Evolutionary conservation across 2,329 filamentous ascomycete genomes (phyloP).

Genomic region (Biscogniauxia sp.): DNA sequence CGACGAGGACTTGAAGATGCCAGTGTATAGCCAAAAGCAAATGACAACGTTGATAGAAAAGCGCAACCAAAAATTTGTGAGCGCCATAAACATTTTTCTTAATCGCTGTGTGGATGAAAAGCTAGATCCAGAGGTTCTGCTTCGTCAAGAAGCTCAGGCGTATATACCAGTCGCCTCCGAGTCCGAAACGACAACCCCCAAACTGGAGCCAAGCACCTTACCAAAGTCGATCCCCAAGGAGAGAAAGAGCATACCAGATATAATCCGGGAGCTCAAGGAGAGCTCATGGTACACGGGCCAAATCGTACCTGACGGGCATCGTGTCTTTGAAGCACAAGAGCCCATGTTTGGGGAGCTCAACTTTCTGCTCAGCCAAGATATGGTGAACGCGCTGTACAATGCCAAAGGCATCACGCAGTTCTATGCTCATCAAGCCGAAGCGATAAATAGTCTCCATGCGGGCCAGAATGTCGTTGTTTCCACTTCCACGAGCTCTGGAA

Average conservation of each 20-base stretch:
- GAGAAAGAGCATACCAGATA: slow-evolving; percentile 76
- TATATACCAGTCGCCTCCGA: slow-evolving; percentile 62
- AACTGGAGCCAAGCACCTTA: slow-evolving; percentile 43
- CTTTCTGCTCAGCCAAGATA: slow-evolving; percentile 81
- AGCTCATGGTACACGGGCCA: slow-evolving; percentile 88
- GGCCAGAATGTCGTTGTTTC: slow-evolving; percentile 88
- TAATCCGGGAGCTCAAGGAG: slow-evolving; percentile 77
- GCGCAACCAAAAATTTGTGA: slow-evolving; percentile 78
- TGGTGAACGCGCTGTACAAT: slow-evolving; percentile 97
- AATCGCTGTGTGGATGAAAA: slow-evolving; percentile 65
- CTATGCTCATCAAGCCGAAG: slow-evolving; percentile 90
- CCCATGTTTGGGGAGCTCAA: slow-evolving; percentile 79
- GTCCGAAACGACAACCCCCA: slow-evolving; percentile 34
- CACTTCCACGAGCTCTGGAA: slow-evolving; percentile 94
- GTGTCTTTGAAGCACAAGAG: slow-evolving; percentile 83
- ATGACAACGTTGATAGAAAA: slow-evolving; percentile 88
- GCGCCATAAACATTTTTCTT: slow-evolving; percentile 74
- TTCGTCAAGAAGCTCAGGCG: slow-evolving; percentile 56
- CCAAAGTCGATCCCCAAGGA: slow-evolving; percentile 76
- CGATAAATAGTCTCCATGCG: slow-evolving; percentile 81
- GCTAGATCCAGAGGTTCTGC: slow-evolving; percentile 63
- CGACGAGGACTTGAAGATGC: slow-evolving; percentile 84
- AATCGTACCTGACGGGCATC: slow-evolving; percentile 89
- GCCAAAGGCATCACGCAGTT: slow-evolving; percentile 81
- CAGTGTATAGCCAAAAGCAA: slow-evolving; percentile 88